These are phyloP conservation scores for Massospora cicadina DNA, from an alignment of 371 early-diverging fungal species.

Conservation along the genomic window DNA sequence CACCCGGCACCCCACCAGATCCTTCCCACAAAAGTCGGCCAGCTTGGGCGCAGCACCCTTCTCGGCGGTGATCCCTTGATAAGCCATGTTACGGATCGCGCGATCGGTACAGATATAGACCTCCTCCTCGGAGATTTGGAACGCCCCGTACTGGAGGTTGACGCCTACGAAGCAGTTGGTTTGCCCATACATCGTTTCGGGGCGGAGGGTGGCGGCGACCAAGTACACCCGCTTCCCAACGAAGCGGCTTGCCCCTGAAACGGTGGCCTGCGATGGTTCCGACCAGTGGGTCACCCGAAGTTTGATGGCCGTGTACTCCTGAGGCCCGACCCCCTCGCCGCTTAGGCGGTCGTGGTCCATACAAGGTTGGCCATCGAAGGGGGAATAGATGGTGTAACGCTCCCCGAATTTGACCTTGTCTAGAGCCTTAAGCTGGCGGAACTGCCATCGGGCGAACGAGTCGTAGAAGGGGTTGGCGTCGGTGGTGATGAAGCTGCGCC, in stretches of 20 bases:
- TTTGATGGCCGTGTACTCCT: slow-evolving; percentile 91
- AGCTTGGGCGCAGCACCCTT: slow-evolving; percentile 50
- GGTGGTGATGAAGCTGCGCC: slow-evolving; percentile 98
- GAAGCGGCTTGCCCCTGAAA: slow-evolving; percentile 33
- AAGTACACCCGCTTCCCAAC: slow-evolving; percentile 61
- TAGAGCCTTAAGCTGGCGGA: slow-evolving; percentile 71
- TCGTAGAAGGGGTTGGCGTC: slow-evolving; percentile 99
- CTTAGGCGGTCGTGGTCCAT: slow-evolving; percentile 99
- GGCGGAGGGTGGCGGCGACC: slow-evolving; percentile 94
- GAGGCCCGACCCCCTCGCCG: slow-evolving; percentile 96
- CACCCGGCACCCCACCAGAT: slow-evolving; percentile 77
- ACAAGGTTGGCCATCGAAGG: slow-evolving; percentile 96
- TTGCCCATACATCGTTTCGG: slow-evolving; percentile 98
- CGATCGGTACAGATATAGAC: slow-evolving; percentile 81
- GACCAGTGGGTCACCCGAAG: slow-evolving; percentile 55
- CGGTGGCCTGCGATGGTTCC: slow-evolving; percentile 25
- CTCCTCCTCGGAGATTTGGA: slow-evolving; percentile 46
- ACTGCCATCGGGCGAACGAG: slow-evolving; percentile 98
- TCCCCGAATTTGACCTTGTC: slow-evolving; percentile 94
- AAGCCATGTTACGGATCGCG: slow-evolving; percentile 92
- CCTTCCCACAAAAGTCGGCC: slow-evolving; percentile 56
- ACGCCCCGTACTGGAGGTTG: slow-evolving; percentile 80
- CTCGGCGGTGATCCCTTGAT: slow-evolving; percentile 58
- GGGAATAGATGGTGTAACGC: slow-evolving; percentile 96
- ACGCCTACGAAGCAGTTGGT: slow-evolving; percentile 94